phyloP scores from a whole-genome alignment of 1,284 basidiomycete genomes.

The Cryptococcus sp. region DNA sequence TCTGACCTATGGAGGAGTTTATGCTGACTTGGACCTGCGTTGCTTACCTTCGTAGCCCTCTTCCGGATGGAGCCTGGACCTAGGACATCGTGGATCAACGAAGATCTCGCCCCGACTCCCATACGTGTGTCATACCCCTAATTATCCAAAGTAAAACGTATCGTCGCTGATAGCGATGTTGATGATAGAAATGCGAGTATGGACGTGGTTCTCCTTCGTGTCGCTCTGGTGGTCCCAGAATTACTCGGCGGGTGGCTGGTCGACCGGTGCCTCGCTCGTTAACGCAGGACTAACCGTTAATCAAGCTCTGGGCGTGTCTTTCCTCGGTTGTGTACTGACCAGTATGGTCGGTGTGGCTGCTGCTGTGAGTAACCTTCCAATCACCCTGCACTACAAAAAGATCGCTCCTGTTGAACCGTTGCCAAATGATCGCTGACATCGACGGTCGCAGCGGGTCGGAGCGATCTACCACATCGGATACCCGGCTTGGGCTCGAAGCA shows the following conservation, averaged over 20 bases:
- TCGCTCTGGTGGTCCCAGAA: conserved; percentile 16
- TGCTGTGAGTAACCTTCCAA: background rate
- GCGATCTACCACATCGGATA: conserved; percentile 48
- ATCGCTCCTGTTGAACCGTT: too few relatives aligned
- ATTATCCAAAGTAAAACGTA: background rate
- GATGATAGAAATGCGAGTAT: conserved; percentile 7
- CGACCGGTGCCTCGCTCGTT: conserved; percentile 10
- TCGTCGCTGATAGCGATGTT: background rate
- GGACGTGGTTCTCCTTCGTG: conserved; percentile 16
- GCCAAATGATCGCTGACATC: background rate
- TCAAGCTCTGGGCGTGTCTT: conserved; percentile 2
- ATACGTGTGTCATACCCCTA: background rate
- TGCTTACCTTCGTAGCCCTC: background rate
- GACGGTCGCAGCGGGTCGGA: conserved; percentile 26
- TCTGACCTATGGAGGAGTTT: too few relatives aligned
- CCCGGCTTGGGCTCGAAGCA: conserved; percentile 37
- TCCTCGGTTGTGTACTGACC: conserved; percentile 7
- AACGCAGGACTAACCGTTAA: conserved; percentile 8
- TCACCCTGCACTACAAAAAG: too few relatives aligned
- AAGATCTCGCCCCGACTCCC: conserved; percentile 8
- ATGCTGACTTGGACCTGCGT: too few relatives aligned
- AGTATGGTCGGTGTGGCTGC: conserved; percentile 7
- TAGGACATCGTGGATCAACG: conserved; percentile 14
- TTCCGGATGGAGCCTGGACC: conserved; percentile 13
- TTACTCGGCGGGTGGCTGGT: conserved; percentile 11